These are phyloP conservation scores for Suillus spraguei DNA, from an alignment of 768 basidiomycete genomes.

Conservation along the genomic window DNA sequence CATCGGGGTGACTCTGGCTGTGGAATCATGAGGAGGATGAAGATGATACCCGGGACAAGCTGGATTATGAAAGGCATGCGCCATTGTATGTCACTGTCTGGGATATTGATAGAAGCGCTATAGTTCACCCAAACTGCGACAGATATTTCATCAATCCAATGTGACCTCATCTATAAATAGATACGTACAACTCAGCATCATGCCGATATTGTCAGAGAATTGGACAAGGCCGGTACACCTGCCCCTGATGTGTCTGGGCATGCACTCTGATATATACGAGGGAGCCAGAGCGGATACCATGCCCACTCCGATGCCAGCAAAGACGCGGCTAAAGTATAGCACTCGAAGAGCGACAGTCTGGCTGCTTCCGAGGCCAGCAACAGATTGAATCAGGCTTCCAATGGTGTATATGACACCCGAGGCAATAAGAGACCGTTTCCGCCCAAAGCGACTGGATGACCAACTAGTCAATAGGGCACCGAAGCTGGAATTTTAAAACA, in stretches of 20 bases:
- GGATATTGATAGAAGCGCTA: slow-evolving; percentile 36
- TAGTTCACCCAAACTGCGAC: slow-evolving; percentile 46
- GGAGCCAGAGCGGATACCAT: slow-evolving; percentile 48
- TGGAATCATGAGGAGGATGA: slow-evolving; percentile 42
- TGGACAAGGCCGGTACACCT: slow-evolving; percentile 45
- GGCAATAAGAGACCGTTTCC: slow-evolving; percentile 42
- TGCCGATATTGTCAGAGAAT: slow-evolving; percentile 28
- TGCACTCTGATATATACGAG: slow-evolving; percentile 48
- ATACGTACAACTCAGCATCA: slow-evolving; percentile 29
- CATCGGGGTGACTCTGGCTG: slow-evolving; percentile 53
- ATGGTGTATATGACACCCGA: slow-evolving; percentile 45
- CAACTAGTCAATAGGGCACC: slow-evolving; percentile 41
- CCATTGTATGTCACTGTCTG: slow-evolving; percentile 43
- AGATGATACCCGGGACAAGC: slow-evolving; percentile 49
- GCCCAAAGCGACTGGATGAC: slow-evolving; percentile 41
- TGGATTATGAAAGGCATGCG: slow-evolving; percentile 49
- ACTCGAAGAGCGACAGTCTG: slow-evolving; percentile 33
- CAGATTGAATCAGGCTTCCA: slow-evolving; percentile 43
- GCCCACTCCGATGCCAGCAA: slow-evolving; percentile 59
- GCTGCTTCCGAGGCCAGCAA: slow-evolving; percentile 41
- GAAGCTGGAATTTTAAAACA: slow-evolving; percentile 30
- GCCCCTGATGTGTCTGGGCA: slow-evolving; percentile 44
- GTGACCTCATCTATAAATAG: neutral
- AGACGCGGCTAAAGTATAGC: slow-evolving; percentile 48
- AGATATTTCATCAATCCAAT: neutral